Conservation (phyloP, 1,284 basidiomycete genomes). For the Naganishia sp. region DNA sequence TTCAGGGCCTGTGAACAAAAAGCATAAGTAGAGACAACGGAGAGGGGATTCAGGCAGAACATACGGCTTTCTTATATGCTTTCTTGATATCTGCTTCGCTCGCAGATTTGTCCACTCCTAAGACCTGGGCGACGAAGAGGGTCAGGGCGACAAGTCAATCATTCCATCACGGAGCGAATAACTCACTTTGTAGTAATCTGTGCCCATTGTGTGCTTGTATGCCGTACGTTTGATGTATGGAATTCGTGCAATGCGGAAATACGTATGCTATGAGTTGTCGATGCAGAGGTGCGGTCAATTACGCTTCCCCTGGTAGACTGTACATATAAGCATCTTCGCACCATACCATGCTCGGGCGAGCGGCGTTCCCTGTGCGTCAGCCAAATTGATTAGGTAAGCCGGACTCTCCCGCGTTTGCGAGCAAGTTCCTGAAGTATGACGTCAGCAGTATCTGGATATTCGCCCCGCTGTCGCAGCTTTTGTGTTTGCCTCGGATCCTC, state of each 20-base stretch:
- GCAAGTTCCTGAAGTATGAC: slow-evolving; percentile 23
- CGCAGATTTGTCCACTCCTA: slow-evolving; percentile 38
- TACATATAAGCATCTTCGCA: not conserved
- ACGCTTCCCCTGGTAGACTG: not conserved
- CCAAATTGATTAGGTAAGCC: slow-evolving; percentile 24
- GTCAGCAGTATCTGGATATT: not conserved
- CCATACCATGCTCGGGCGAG: not conserved
- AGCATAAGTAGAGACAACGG: not conserved
- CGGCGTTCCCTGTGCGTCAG: slow-evolving; percentile 7
- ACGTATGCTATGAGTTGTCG: not conserved
- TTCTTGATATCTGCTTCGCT: slow-evolving; percentile 31
- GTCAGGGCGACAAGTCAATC: slow-evolving; percentile 38
- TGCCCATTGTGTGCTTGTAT: slow-evolving; percentile 29
- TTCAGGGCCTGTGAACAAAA: slow-evolving; percentile 68
- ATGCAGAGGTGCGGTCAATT: not conserved
- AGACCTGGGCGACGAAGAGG: slow-evolving; percentile 34
- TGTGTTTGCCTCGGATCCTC: no score
- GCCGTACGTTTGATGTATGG: not conserved
- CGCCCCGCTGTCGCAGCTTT: no score
- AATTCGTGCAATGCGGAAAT: not conserved
- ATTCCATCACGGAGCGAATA: not conserved
- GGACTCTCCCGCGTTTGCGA: not conserved
- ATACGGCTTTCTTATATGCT: slow-evolving; percentile 32
- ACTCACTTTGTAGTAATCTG: slow-evolving; percentile 34
- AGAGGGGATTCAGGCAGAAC: not conserved